Conservation (phyloP, 768 basidiomycete genomes). For the Panaeolus papilionaceus region DNA sequence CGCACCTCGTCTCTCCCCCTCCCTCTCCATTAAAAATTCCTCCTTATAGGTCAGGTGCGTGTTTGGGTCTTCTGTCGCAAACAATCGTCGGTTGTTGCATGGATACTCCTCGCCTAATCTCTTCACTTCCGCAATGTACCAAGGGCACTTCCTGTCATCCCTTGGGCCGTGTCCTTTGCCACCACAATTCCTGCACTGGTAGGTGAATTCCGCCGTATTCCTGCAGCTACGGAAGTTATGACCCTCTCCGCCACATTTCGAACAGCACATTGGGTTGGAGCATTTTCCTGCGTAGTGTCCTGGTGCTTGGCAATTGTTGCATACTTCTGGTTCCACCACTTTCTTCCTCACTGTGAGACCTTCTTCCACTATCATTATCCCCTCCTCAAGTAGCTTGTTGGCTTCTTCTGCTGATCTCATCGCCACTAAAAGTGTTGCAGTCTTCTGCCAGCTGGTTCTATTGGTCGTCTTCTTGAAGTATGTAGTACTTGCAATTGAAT, state of each 20-base stretch:
- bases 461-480: background rate
- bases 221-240: background rate
- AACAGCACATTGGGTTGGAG: background rate
- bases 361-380: background rate
- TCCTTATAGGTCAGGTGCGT: background rate
- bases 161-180: background rate
- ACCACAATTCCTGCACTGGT: background rate
- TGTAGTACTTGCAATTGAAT: background rate
- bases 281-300: constrained; percentile 6
- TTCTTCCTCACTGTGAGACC: background rate
- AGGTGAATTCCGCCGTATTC: background rate
- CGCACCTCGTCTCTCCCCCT: background rate
- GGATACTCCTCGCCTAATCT: background rate
- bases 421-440: background rate
- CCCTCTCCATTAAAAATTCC: background rate
- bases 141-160: background rate
- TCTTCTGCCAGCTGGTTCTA: background rate
- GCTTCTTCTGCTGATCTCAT: background rate
- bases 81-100: background rate
- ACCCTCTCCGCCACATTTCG: background rate
- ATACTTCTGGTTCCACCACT: background rate
- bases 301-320: constrained; percentile 21
- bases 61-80: background rate
- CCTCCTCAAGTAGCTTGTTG: background rate
- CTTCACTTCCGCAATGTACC: background rate